Conservation (phyloP, 2,329 filamentous ascomycete species). For the Lachnellula arida region DNA sequence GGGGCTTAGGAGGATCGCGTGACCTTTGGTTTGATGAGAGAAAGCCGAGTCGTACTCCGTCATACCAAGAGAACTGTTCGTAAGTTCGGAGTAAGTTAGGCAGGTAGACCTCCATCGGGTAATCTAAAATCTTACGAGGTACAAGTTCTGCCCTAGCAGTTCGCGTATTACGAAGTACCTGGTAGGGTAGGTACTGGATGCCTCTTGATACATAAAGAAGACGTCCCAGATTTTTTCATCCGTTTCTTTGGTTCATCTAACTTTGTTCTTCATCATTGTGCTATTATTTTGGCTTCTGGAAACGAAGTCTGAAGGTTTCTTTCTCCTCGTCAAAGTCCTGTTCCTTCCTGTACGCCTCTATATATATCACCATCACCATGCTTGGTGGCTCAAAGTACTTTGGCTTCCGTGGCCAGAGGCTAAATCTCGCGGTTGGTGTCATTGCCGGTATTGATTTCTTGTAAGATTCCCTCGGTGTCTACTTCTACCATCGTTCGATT, state of each 20-base stretch:
- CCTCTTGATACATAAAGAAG: not conserved
- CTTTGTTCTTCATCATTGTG: not conserved
- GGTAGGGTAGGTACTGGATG: too few species aligned
- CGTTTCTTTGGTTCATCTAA: not conserved
- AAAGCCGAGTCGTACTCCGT: too few species aligned
- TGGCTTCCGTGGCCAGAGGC: conserved; percentile 59
- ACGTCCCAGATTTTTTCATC: not conserved
- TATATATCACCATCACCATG: conserved; percentile 41
- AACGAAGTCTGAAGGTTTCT: not conserved
- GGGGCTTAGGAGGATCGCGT: too few species aligned
- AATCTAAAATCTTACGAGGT: too few species aligned
- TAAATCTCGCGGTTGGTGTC: conserved; percentile 66
- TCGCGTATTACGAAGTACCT: too few species aligned
- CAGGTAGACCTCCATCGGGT: too few species aligned
- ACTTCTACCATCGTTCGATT: not conserved
- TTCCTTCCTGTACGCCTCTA: not conserved
- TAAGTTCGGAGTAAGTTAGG: too few species aligned
- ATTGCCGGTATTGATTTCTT: conserved; percentile 70
- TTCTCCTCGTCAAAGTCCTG: not conserved
- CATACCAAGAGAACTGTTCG: too few species aligned
- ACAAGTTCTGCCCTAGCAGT: too few species aligned
- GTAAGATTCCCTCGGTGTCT: conserved; percentile 38
- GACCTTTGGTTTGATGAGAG: too few species aligned
- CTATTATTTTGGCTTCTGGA: not conserved
- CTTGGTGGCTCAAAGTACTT: conserved; percentile 43